Conservation (phyloP, 768 basidiomycete species). For the Pleurotus pulmonarius region DNA sequence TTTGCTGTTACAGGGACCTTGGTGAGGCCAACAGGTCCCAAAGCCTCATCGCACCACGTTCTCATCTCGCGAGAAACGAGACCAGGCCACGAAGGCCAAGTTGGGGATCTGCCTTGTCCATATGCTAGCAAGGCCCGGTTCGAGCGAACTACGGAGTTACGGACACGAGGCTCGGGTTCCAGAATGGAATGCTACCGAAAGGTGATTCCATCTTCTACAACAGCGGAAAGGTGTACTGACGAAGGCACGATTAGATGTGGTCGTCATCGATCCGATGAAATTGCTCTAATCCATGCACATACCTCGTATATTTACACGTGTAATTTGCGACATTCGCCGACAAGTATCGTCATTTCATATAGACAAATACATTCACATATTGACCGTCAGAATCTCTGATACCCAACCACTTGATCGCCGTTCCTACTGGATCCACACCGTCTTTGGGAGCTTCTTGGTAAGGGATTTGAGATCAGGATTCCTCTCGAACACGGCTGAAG, state of each 20-base stretch:
- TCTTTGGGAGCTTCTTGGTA: too few species aligned
- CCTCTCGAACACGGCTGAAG: not conserved
- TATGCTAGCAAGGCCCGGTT: slow-evolving; percentile 94
- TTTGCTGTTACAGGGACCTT: slow-evolving; percentile 62
- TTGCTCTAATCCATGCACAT: slow-evolving; percentile 14
- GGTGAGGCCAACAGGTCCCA: slow-evolving; percentile 69
- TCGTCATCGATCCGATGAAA: slow-evolving; percentile 68
- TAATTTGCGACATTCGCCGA: too few species aligned
- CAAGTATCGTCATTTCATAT: too few species aligned
- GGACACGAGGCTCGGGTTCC: slow-evolving; percentile 75
- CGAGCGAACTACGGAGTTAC: slow-evolving; percentile 80
- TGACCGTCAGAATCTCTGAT: too few species aligned
- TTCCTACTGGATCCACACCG: too few species aligned
- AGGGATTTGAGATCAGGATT: not conserved
- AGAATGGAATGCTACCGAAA: slow-evolving; percentile 83
- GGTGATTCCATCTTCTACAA: slow-evolving; percentile 33
- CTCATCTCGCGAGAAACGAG: slow-evolving; percentile 93
- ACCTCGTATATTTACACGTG: too few species aligned
- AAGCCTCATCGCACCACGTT: slow-evolving; percentile 60
- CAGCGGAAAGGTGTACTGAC: slow-evolving; percentile 3
- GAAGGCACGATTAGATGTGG: slow-evolving; percentile 48
- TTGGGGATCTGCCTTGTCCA: slow-evolving; percentile 91
- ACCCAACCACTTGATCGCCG: too few species aligned
- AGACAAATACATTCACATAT: too few species aligned
- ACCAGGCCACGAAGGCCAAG: slow-evolving; percentile 88